phyloP scores from a whole-genome alignment of 192 early-diverging fungal genomes.

The Coemansia sp. region DNA sequence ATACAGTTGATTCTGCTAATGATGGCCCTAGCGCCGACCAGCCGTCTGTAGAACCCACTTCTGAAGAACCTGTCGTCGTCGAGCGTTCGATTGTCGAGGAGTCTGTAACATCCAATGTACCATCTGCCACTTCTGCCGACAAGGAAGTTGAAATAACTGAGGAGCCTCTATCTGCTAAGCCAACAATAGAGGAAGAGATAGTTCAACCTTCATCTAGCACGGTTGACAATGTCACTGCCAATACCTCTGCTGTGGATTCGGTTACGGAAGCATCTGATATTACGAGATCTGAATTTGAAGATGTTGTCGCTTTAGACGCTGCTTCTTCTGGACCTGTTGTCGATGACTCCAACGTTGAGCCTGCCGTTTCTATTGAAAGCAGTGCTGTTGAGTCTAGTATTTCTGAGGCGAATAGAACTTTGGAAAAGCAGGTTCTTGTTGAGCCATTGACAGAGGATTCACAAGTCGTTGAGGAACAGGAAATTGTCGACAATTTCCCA shows the following conservation, averaged over 20 bases:
- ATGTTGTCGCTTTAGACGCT: too few species aligned
- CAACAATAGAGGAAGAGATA: background rate
- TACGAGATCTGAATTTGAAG: background rate
- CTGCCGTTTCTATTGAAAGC: too few species aligned
- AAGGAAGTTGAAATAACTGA: background rate
- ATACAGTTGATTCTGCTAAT: too few species aligned
- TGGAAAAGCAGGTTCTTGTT: too few species aligned
- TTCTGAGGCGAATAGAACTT: too few species aligned
- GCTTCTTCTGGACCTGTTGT: too few species aligned
- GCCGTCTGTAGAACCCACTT: background rate
- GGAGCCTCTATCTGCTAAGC: background rate
- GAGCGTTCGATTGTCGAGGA: conserved; percentile 4
- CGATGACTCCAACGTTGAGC: too few species aligned
- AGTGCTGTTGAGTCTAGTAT: too few species aligned
- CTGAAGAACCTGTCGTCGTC: background rate
- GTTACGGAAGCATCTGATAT: background rate
- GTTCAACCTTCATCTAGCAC: background rate
- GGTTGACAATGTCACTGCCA: background rate
- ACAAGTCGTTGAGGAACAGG: background rate
- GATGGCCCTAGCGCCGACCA: background rate
- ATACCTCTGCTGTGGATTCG: background rate
- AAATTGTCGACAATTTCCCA: background rate
- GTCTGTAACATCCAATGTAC: background rate
- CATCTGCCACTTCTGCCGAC: background rate
- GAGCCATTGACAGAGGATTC: background rate